A percentile compares a stretch with the other conserved stretches of the same genome.
phyloP scores from a whole-genome alignment of 768 basidiomycete genomes.

The Trametes elegans region DNA sequence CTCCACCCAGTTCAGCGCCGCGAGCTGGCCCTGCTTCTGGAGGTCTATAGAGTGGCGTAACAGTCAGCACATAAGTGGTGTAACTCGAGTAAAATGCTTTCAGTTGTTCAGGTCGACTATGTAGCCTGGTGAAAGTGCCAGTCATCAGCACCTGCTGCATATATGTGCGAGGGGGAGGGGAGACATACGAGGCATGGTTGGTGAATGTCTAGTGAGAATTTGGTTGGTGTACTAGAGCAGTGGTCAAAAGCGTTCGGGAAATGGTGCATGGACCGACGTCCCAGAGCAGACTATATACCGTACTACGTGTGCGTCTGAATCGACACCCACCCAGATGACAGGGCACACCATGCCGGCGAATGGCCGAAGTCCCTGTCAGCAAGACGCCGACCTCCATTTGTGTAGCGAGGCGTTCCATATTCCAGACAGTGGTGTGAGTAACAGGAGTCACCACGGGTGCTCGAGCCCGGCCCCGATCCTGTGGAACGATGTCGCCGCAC shows the following conservation, averaged over 20 bases:
- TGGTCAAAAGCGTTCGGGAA: no score
- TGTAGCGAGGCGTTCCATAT: not conserved
- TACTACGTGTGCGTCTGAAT: not conserved
- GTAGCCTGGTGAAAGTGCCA: conserved; percentile 26
- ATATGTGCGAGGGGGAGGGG: no score
- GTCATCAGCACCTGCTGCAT: not conserved
- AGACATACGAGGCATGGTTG: conserved; percentile 1
- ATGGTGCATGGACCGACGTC: not conserved
- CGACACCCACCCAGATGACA: not conserved
- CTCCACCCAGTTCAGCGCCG: conserved; percentile 43
- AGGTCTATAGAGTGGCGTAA: conserved; percentile 30
- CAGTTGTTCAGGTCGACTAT: conserved; percentile 46
- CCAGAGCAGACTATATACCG: not conserved
- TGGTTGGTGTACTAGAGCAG: not conserved
- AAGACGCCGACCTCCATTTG: not conserved
- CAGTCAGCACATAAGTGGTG: not conserved
- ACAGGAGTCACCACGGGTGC: no score
- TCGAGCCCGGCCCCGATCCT: no score
- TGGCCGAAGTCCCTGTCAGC: not conserved
- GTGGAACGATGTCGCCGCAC: no score
- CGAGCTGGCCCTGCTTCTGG: conserved; percentile 31
- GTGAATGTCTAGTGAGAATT: not conserved
- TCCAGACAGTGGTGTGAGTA: not conserved
- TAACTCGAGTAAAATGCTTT: conserved; percentile 21
- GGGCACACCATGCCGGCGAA: not conserved